A percentile compares a stretch with the other conserved stretches of the same genome.
phyloP scores from a whole-genome alignment of 2,329 filamentous ascomycete species.

The Aspergillus terreus region DNA sequence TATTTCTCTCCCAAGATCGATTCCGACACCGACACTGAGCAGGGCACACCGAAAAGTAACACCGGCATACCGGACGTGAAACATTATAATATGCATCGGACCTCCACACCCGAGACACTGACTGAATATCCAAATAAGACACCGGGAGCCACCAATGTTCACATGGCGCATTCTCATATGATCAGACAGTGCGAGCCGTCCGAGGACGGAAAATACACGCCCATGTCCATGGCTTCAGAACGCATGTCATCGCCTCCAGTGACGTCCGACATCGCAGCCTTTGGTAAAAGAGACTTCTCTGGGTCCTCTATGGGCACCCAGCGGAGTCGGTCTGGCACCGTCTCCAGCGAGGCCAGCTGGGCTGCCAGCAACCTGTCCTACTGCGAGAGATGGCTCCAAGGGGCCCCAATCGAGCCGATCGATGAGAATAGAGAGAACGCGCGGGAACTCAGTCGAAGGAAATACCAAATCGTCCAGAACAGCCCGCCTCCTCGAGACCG shows the following conservation, averaged over 20 bases:
- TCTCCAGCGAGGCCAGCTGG: conserved; percentile 38
- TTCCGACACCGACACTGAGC: conserved; percentile 17
- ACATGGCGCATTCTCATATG: conserved; percentile 30
- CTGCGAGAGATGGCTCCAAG: conserved; percentile 36
- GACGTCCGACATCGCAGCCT: conserved; percentile 10
- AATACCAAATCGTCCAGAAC: conserved; percentile 36
- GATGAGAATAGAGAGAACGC: conserved; percentile 22
- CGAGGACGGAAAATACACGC: conserved; percentile 9
- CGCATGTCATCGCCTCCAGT: conserved; percentile 10
- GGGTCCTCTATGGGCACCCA: conserved; percentile 22
- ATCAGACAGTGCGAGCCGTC: conserved; percentile 24
- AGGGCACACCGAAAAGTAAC: conserved; percentile 7
- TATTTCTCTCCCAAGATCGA: conserved; percentile 23
- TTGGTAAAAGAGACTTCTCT: conserved; percentile 12
- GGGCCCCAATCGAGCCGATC: conserved; percentile 29
- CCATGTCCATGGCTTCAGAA: conserved; percentile 8
- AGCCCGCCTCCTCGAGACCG: conserved; percentile 24
- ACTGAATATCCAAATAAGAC: conserved; percentile 7
- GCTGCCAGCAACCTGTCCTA: conserved; percentile 34
- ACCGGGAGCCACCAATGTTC: conserved; percentile 26
- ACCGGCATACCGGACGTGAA: conserved; percentile 4
- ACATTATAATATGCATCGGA: conserved; percentile 15
- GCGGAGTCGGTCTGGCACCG: conserved; percentile 30
- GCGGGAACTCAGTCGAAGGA: conserved; percentile 29
- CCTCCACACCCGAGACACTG: conserved; percentile 12